Evolutionary conservation across 2,329 filamentous ascomycete genomes (phyloP).

Genomic region (Paecilomyces sp.): DNA sequence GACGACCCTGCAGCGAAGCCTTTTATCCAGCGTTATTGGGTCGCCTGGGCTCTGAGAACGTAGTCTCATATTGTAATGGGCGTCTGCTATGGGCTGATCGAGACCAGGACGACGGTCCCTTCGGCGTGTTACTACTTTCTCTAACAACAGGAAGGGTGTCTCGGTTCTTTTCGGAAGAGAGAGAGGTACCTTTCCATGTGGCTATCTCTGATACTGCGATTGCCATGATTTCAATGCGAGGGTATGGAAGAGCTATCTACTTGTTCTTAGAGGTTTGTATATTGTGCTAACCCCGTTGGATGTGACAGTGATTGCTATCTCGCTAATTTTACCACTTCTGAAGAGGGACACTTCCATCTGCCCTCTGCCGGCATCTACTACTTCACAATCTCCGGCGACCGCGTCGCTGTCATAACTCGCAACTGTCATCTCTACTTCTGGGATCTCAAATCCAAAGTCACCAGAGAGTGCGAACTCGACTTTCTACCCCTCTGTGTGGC

Average conservation of each 20-base stretch:
- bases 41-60: background rate
- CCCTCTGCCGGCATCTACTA: slow-evolving; percentile 10
- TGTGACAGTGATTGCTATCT: slow-evolving; percentile 20
- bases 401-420: slow-evolving; percentile 6
- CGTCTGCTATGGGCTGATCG: slow-evolving; percentile 13
- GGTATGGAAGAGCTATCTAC: slow-evolving; percentile 10
- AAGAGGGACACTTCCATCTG: slow-evolving; percentile 18
- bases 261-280: background rate
- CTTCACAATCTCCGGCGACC: slow-evolving; percentile 14
- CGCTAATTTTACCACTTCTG: slow-evolving; percentile 18
- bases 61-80: slow-evolving; percentile 14
- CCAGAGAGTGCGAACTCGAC: background rate
- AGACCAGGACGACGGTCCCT: background rate
- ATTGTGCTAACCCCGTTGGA: background rate
- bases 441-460: background rate
- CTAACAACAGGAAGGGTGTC: slow-evolving; percentile 6
- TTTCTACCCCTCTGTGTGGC: background rate
- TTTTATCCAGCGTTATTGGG: background rate
- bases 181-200: slow-evolving; percentile 10
- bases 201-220: slow-evolving; percentile 15
- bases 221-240: slow-evolving; percentile 12
- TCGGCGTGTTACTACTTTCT: slow-evolving; percentile 9
- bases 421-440: background rate
- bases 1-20: slow-evolving; percentile 10
- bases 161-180: slow-evolving; percentile 15